Evolutionary conservation across 169 alveolate genomes (phyloP), one percentile per base, ranked within the genome.

Genomic region (Plasmodium fragile): DNA sequence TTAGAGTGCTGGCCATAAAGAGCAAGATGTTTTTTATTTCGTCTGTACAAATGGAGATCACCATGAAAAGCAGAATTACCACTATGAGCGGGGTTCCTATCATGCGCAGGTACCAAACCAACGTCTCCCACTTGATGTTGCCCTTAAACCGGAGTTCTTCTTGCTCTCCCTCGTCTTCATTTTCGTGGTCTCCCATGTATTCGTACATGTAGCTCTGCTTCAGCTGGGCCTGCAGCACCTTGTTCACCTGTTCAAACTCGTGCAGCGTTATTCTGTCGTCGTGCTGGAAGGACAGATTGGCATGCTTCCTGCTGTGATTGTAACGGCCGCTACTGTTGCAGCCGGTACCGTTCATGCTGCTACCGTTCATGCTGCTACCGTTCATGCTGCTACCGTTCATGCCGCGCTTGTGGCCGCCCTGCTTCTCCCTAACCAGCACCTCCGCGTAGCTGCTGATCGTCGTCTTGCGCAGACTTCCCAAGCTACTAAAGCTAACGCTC

Each of bases 1-100:
- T 70, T n/a, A 91, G 1, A 0, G 87, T 81, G 18, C 92, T 91
- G 41, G 80, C 55, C 69, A 91, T 16, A 41, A 79, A 69, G 52
- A 91, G 39, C 32, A 91, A 11, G 18, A 91, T n/a, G 70, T 80
- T 80, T 81, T 91, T 91, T 30, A 91, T 49, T 49, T 91, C 94
- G 53, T 91, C 94, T 10, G 79, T 43, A 81, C 80, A 71, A 18
- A 91, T 81, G 5, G 94, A 79, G 8, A 39, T 1, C 8, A 91
- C 6, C 92, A 91, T 81, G 73, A 91, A 81, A 10, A 91, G 7
- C 10, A 91, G 45, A 6, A 91, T 91, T 1, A 80, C 30, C 10
- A 25, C 16, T 36, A 85, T 85, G 3, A 85, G 28, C 4, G 65
- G 18, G 11, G 39, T 73, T 8, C 94, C 94, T 41, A 91, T n/a